phyloP scores from a whole-genome alignment of 2,329 filamentous ascomycete genomes.

The Ophiostoma australiae region DNA sequence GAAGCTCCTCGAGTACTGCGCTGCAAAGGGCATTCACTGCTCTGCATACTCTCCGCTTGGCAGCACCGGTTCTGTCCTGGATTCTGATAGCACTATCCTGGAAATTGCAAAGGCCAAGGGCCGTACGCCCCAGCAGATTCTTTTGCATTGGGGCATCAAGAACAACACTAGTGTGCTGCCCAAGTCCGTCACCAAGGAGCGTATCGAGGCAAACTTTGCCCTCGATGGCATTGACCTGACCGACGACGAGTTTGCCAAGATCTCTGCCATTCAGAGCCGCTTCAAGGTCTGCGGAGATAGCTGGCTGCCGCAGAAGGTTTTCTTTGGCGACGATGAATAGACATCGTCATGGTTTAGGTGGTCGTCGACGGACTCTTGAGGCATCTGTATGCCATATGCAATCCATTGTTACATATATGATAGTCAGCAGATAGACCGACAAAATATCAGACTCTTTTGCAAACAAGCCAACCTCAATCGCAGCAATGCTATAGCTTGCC shows the following conservation, averaged over 20 bases:
- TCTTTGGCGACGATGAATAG: constrained; percentile 78
- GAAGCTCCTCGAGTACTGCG: constrained; percentile 69
- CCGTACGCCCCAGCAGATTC: constrained; percentile 68
- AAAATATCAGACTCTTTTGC: neutral
- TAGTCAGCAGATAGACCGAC: neutral
- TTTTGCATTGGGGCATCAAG: constrained; percentile 75
- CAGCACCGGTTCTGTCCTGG: constrained; percentile 63
- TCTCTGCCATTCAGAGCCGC: constrained; percentile 64
- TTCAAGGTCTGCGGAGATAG: constrained; percentile 77
- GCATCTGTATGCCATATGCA: neutral
- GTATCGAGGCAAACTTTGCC: constrained; percentile 72
- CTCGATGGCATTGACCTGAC: constrained; percentile 63
- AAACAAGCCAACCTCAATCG: neutral
- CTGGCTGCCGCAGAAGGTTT: constrained; percentile 73
- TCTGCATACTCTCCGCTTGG: constrained; percentile 73
- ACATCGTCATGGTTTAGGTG: neutral
- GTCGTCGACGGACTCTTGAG: neutral
- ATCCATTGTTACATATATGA: neutral
- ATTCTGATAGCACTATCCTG: constrained; percentile 60
- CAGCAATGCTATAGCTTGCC: neutral
- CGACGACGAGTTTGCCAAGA: constrained; percentile 63
- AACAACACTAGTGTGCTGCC: constrained; percentile 80
- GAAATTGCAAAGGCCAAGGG: constrained; percentile 60
- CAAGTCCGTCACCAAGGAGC: constrained; percentile 69
- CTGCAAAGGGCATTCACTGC: constrained; percentile 66